Conservation (phyloP, 2,329 filamentous ascomycete genomes). For the Phialophora tarda region DNA sequence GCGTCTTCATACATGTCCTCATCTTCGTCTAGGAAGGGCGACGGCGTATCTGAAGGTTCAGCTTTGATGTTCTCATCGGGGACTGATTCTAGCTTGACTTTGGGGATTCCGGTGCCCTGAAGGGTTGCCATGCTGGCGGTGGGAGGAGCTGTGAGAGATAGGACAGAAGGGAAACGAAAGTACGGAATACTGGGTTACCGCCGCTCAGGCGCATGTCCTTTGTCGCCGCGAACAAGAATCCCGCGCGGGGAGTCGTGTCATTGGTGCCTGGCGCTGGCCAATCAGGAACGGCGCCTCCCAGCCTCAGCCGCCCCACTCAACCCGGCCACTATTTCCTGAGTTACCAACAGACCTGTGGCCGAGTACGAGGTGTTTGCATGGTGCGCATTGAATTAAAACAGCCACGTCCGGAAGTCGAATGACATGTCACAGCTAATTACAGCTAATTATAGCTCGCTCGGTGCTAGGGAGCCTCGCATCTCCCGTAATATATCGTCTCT, state of each 20-base stretch:
- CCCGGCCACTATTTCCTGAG: not conserved
- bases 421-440: not conserved
- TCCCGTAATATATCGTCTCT: not conserved
- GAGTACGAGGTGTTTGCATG: no score
- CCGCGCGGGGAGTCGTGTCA: not conserved
- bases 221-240: not conserved
- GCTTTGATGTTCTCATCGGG: slow-evolving; percentile 34
- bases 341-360: no score
- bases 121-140: slow-evolving; percentile 33
- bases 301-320: not conserved
- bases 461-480: not conserved
- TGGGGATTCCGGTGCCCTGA: slow-evolving; percentile 33
- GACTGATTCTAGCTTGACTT: slow-evolving; percentile 34
- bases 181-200: not conserved
- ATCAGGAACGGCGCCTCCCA: not conserved
- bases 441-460: not conserved
- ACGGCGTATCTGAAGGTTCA: slow-evolving; percentile 36
- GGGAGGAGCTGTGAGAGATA: not conserved
- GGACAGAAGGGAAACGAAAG: not conserved
- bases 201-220: not conserved
- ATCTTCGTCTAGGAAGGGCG: slow-evolving; percentile 51
- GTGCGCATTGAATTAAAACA: not conserved
- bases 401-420: not conserved
- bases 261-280: not conserved
- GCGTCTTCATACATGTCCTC: slow-evolving; percentile 74